phyloP scores from a whole-genome alignment of 2,329 filamentous ascomycete genomes.

The Colletotrichum graminicola region DNA sequence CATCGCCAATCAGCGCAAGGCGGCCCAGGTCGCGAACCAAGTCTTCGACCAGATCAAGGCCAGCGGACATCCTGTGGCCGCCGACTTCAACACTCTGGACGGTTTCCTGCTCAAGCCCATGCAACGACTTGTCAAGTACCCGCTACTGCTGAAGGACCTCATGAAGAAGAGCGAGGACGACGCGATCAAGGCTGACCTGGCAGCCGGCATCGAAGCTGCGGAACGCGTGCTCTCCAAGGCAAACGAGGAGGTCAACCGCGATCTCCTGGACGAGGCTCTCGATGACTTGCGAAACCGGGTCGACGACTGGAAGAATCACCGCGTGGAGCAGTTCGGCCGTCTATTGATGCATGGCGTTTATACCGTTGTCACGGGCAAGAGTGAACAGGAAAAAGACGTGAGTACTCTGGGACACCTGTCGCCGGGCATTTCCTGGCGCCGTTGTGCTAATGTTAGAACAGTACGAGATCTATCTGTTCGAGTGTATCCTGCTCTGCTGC shows the following conservation, averaged over 20 bases:
- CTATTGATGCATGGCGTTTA: slow-evolving; percentile 90
- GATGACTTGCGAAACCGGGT: slow-evolving; percentile 85
- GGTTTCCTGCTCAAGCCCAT: slow-evolving; percentile 97
- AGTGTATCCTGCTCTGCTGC: slow-evolving; percentile 94
- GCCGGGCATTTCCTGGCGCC: background rate
- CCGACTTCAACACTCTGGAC: slow-evolving; percentile 87
- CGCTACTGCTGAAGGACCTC: slow-evolving; percentile 89
- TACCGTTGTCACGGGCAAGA: slow-evolving; percentile 89
- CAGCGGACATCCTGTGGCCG: slow-evolving; percentile 83
- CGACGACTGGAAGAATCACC: slow-evolving; percentile 97
- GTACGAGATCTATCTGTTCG: slow-evolving; percentile 98
- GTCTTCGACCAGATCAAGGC: slow-evolving; percentile 88
- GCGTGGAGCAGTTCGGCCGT: slow-evolving; percentile 90
- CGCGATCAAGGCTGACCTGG: slow-evolving; percentile 77
- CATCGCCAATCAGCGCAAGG: slow-evolving; percentile 95
- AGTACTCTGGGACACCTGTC: slow-evolving; percentile 47
- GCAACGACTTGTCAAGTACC: slow-evolving; percentile 95
- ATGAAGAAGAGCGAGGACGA: slow-evolving; percentile 86
- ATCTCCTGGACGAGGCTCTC: slow-evolving; percentile 85
- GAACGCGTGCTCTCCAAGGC: slow-evolving; percentile 85
- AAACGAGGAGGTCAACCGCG: slow-evolving; percentile 90
- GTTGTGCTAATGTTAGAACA: slow-evolving; percentile 53
- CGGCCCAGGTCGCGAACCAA: slow-evolving; percentile 83
- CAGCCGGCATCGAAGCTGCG: slow-evolving; percentile 82
- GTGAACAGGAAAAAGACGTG: slow-evolving; percentile 92